phyloP scores from a whole-genome alignment of 2,329 filamentous ascomycete species.

The Xylaria sp. region DNA sequence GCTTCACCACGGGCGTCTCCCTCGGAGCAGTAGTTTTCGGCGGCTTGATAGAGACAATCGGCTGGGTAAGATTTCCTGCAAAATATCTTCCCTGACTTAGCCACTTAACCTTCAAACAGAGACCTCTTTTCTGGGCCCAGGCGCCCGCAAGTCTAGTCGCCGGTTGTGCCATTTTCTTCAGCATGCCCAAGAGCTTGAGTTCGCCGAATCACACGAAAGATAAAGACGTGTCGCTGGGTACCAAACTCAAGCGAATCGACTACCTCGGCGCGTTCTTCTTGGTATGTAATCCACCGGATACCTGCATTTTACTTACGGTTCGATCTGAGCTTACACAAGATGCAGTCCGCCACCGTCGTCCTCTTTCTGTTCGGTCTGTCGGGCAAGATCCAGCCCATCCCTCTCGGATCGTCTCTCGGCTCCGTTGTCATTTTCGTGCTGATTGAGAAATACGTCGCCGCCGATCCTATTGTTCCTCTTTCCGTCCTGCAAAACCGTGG shows the following conservation, averaged over 20 bases:
- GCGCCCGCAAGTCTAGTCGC: conserved; percentile 70
- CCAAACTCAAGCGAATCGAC: conserved; percentile 74
- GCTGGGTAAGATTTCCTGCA: conserved; percentile 67
- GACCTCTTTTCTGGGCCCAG: conserved; percentile 80
- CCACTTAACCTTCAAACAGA: conserved; percentile 48
- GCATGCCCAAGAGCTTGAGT: conserved; percentile 64
- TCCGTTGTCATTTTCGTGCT: conserved; percentile 64
- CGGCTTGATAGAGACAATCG: conserved; percentile 68
- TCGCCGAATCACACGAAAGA: conserved; percentile 52
- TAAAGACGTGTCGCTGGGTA: conserved; percentile 52
- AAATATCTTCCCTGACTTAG: neutral
- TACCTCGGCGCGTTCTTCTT: conserved; percentile 77
- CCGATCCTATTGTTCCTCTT: conserved; percentile 80
- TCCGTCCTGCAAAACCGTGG: conserved; percentile 74
- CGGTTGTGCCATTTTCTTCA: conserved; percentile 70
- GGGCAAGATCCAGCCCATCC: conserved; percentile 66
- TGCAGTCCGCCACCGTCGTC: conserved; percentile 70
- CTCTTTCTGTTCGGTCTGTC: conserved; percentile 78
- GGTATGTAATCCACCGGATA: conserved; percentile 54
- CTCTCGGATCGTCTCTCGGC: conserved; percentile 68
- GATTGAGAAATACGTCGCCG: conserved; percentile 71
- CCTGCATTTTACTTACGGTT: too few species aligned
- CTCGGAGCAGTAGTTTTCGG: conserved; percentile 77
- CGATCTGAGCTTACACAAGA: neutral
- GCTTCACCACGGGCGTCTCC: conserved; percentile 76